Base-by-base conservation (phyloP, 1,284 basidiomycete genomes). In the Marasmius tenuissimus region DNA sequence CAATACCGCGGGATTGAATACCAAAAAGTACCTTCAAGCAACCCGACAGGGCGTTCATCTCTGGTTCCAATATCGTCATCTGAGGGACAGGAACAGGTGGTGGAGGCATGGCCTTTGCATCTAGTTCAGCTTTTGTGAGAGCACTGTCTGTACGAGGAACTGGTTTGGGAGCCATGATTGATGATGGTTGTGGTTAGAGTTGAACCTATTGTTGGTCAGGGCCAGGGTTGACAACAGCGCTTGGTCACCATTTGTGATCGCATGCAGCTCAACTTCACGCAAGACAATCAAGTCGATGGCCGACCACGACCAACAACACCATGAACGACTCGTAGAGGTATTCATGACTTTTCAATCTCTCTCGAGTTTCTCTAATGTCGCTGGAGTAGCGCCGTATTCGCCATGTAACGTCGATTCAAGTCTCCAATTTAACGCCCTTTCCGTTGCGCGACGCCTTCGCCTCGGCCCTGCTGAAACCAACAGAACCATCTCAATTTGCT, bases 381-480 rank as follows among this genome's bases (percentile, higher is more conserved):
- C 18, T 14, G 48, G 18, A 20, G 18, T 72, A 93, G 85, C 85
- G 85, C 67, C 87, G 89, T 45, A 78, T 92, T 64, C 85, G 91
- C 66, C 91, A 94, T 75, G 81, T 94, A 57, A 81, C 83, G 52
- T 81, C 85, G 40, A 79, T 94, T 61, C 87, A 92, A 75, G 79
- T 94, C 65, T 85, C 87, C 64, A 94, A 94, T 69, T 78, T 94
- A 47, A 91, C 92, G 11, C 91, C 91, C 1, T 92, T 91, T 71
- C 91, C 92, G 45, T 81, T 84, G 48, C 85, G 91, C 42, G 92
- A 94, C 73, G 81, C 88, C 1, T 80, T 92, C 63, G 85, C 91
- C 12, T 88, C 89, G 33, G 88, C 89, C 18, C 78, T 93, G 55
- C 78, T 81, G 9, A 86, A 89, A 69, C 87, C 88, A 4, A 78